A percentile compares a stretch with the other conserved stretches of the same genome.
phyloP scores from a whole-genome alignment of 2,329 filamentous ascomycete genomes.

The Aspergillus pseudoglaucus region DNA sequence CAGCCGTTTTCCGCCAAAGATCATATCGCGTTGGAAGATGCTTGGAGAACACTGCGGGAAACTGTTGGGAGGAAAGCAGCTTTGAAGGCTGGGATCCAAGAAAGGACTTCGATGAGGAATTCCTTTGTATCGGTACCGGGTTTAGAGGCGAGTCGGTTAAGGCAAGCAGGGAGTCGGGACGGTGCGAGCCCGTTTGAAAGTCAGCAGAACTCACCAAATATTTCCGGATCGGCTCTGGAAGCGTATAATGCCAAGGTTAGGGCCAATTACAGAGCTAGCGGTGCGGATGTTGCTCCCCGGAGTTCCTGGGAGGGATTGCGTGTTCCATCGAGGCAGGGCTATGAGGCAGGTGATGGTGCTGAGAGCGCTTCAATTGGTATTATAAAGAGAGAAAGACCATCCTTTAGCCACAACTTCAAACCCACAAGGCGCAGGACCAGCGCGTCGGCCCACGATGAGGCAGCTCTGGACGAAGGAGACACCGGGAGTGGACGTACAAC shows the following conservation, averaged over 20 bases:
- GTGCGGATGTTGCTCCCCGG: slow-evolving; percentile 6
- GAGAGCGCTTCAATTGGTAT: slow-evolving; percentile 5
- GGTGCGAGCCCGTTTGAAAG: slow-evolving; percentile 12
- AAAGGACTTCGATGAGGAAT: slow-evolving; percentile 6
- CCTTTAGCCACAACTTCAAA: slow-evolving; percentile 20
- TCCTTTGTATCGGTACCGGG: slow-evolving; percentile 22
- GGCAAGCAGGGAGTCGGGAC: slow-evolving; percentile 9
- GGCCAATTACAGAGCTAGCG: slow-evolving; percentile 4
- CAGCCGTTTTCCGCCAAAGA: slow-evolving; percentile 74
- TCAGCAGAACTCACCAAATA: slow-evolving; percentile 11
- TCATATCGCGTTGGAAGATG: slow-evolving; percentile 70
- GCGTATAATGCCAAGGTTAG: slow-evolving; percentile 10
- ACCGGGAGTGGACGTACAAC: slow-evolving; percentile 18
- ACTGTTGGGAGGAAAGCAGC: slow-evolving; percentile 8
- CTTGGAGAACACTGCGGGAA: slow-evolving; percentile 59
- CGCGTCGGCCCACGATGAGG: slow-evolving; percentile 20
- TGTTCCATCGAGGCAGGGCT: slow-evolving; percentile 14
- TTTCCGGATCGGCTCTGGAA: slow-evolving; percentile 12
- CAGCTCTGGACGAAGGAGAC: slow-evolving; percentile 14
- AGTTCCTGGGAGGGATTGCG: slow-evolving; percentile 9
- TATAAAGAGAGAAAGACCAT: slow-evolving; percentile 30
- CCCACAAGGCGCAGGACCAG: slow-evolving; percentile 22
- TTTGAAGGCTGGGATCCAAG: slow-evolving; percentile 4
- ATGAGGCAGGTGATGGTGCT: slow-evolving; percentile 10
- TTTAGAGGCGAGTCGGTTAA: slow-evolving; percentile 7